Percentiles rank a stretch among this genome's conserved stretches.
Conservation (phyloP, 1,284 basidiomycete genomes). For the Microbotryum saponariae region DNA sequence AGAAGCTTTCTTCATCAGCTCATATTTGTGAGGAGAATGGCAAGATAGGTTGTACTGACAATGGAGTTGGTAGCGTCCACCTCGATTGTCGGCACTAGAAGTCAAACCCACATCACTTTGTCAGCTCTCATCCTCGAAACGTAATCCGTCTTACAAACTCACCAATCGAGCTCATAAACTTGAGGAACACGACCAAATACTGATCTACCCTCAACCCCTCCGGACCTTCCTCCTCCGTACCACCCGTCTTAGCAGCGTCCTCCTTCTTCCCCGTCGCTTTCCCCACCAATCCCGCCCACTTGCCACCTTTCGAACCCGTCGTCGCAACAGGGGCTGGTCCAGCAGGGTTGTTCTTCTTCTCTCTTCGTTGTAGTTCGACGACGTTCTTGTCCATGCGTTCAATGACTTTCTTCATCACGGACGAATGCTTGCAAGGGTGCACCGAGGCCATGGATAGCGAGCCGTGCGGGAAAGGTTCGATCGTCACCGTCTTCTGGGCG, state of each 20-base stretch:
- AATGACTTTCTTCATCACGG: conserved; percentile 99
- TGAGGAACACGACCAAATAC: conserved; percentile 61
- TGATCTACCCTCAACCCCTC: conserved; percentile 90
- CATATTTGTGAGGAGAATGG: too few relatives aligned
- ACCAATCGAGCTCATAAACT: conserved; percentile 89
- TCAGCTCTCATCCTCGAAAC: not conserved
- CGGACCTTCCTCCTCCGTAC: conserved; percentile 57
- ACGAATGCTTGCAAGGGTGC: conserved; percentile 97
- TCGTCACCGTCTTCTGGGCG: conserved; percentile 96
- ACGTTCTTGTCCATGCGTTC: conserved; percentile 79
- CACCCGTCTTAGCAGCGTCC: not conserved
- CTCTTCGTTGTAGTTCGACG: conserved; percentile 46
- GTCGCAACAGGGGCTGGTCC: not conserved
- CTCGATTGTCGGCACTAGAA: conserved; percentile 72
- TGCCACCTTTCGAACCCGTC: not conserved
- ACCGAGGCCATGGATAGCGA: conserved; percentile 72
- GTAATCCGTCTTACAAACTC: not conserved
- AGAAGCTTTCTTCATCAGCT: too few relatives aligned
- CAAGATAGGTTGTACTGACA: conserved; percentile 4
- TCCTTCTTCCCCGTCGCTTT: conserved; percentile 27
- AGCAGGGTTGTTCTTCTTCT: conserved; percentile 31
- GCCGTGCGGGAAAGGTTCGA: conserved; percentile 91
- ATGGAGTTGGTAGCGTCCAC: conserved; percentile 36
- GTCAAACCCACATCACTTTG: not conserved
- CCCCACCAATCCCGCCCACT: conserved; percentile 21